Conservation (phyloP, 495 filamentous ascomycete species). For the Aspergillus bertholletiae region DNA sequence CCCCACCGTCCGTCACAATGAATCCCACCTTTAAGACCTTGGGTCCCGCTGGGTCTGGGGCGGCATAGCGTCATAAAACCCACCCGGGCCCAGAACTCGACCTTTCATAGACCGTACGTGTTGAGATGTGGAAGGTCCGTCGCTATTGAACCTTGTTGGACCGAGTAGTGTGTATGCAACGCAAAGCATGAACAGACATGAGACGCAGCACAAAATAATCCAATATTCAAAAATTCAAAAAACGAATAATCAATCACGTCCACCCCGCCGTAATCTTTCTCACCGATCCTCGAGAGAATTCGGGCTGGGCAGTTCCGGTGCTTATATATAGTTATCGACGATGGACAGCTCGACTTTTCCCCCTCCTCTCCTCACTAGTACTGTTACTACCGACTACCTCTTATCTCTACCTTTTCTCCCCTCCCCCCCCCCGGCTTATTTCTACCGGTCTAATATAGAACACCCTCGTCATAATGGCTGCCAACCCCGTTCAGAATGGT, state of each 20-base stretch:
- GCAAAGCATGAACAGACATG: neutral
- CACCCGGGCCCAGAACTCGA: constrained; percentile 4
- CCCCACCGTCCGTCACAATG: neutral
- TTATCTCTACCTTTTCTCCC: neutral
- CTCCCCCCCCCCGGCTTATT: neutral
- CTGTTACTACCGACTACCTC: neutral
- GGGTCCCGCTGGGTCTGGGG: neutral
- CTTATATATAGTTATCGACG: constrained; percentile 1
- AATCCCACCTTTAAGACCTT: constrained; percentile 4
- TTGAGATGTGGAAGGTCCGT: constrained; percentile 1
- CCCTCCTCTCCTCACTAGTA: neutral
- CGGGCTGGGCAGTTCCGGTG: too few relatives aligned
- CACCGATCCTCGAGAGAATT: too few relatives aligned
- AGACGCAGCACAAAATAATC: neutral
- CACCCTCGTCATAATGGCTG: constrained; percentile 30
- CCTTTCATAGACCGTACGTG: neutral
- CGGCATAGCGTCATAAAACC: constrained; percentile 18
- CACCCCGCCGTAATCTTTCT: neutral
- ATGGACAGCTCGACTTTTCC: neutral
- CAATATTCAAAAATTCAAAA: neutral
- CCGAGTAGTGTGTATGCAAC: neutral
- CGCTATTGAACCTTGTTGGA: constrained; percentile 3
- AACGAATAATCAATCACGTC: neutral
- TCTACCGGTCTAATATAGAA: neutral
- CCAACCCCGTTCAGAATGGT: constrained; percentile 38